Evolutionary conservation across 148 eudicot species (phyloP).

Genomic region (Chenopodium berlandieri): DNA sequence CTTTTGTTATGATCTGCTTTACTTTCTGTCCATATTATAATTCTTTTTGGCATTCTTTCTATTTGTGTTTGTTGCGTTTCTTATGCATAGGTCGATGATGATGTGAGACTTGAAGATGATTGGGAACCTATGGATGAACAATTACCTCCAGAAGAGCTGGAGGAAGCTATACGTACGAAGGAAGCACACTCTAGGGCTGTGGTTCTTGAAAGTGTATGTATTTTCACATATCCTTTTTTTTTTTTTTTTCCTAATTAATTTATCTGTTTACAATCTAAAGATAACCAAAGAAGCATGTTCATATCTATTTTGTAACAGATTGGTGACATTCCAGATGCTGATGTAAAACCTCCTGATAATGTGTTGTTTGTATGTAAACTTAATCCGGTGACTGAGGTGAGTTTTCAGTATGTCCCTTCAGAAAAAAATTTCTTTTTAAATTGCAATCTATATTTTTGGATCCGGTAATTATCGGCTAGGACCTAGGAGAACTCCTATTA

Average conservation of each 20-base stretch:
- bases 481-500: background rate
- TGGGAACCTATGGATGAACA: slow-evolving; percentile 96
- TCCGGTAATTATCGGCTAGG: background rate
- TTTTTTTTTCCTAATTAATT: background rate
- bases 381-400: slow-evolving; percentile 93
- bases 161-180: slow-evolving; percentile 74
- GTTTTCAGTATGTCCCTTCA: slow-evolving; percentile 19
- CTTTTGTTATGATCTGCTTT: background rate
- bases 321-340: slow-evolving; percentile 98
- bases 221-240: background rate
- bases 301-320: slow-evolving; percentile 44
- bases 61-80: slow-evolving; percentile 2
- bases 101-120: slow-evolving; percentile 95
- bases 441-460: background rate
- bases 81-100: slow-evolving; percentile 59
- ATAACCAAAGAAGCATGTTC: background rate
- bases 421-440: background rate
- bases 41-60: background rate
- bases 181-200: slow-evolving; percentile 96
- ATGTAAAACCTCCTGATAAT: slow-evolving; percentile 91
- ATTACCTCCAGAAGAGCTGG: slow-evolving; percentile 58
- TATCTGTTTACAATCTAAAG: background rate
- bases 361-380: slow-evolving; percentile 93
- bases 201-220: slow-evolving; percentile 80
- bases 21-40: background rate